Conservation (phyloP, 306 rosid genomes). For the Trichosanthes truncata region DNA sequence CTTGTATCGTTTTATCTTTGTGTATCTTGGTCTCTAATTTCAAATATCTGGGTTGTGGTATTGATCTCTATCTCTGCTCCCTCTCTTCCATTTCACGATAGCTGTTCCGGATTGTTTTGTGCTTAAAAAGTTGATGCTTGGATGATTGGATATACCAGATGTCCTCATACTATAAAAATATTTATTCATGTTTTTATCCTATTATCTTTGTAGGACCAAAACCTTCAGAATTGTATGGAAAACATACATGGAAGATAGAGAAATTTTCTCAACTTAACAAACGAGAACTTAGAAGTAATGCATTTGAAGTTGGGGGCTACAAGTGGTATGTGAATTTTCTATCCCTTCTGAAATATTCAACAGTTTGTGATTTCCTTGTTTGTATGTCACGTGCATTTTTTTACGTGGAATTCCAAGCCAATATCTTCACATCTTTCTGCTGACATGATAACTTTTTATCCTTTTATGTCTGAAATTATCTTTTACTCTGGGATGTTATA, state of each 20-base stretch:
- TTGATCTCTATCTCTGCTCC: neutral
- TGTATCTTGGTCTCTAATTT: neutral
- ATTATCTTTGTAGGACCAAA: slow-evolving; percentile 51
- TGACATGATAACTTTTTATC: neutral
- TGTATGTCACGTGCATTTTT: neutral
- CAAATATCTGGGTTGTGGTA: neutral
- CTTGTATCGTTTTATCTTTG: neutral
- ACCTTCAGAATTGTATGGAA: slow-evolving; percentile 81
- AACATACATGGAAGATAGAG: slow-evolving; percentile 94
- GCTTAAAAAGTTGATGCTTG: neutral
- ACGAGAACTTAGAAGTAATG: slow-evolving; percentile 93
- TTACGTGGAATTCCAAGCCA: neutral
- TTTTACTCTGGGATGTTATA: neutral
- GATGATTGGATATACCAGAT: neutral
- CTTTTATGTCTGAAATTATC: neutral
- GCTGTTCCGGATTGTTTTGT: neutral
- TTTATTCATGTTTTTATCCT: slow-evolving; percentile 12
- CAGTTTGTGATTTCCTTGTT: neutral
- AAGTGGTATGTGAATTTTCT: slow-evolving; percentile 56
- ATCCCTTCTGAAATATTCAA: neutral
- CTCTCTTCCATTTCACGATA: neutral
- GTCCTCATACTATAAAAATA: neutral
- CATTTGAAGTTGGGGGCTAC: slow-evolving; percentile 96
- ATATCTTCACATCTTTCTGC: neutral
- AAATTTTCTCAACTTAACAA: slow-evolving; percentile 93